phyloP scores from a whole-genome alignment of 768 basidiomycete species.

The Suillus lakei region DNA sequence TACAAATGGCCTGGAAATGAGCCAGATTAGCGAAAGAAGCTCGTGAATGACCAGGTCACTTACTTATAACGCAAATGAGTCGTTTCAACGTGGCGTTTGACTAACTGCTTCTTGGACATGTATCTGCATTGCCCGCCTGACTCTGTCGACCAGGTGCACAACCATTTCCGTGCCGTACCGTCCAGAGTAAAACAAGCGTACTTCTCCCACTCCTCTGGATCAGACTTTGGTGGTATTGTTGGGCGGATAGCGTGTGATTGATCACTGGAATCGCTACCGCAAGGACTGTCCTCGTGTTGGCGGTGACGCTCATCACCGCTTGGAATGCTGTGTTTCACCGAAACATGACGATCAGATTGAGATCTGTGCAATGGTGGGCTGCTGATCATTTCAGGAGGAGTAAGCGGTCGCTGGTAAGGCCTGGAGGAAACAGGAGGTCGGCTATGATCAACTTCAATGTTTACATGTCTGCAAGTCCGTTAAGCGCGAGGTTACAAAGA shows the following conservation, averaged over 20 bases:
- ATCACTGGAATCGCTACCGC: conserved; percentile 37
- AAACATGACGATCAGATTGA: conserved; percentile 15
- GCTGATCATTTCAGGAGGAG: conserved; percentile 11
- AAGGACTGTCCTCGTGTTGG: conserved; percentile 33
- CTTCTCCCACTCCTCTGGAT: conserved; percentile 37
- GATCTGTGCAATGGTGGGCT: conserved; percentile 8
- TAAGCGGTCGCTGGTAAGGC: conserved; percentile 17
- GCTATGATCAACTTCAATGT: conserved; percentile 24
- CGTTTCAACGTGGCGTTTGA: conserved; percentile 70
- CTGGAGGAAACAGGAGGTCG: conserved; percentile 15
- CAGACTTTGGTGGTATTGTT: conserved; percentile 28
- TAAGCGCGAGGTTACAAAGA: conserved; percentile 15
- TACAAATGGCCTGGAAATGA: conserved; percentile 47
- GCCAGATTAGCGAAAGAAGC: conserved; percentile 14
- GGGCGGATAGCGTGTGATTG: conserved; percentile 21
- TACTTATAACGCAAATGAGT: conserved; percentile 66
- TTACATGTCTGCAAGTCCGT: conserved; percentile 23
- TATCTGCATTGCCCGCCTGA: conserved; percentile 46
- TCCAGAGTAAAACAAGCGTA: conserved; percentile 40
- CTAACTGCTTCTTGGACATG: conserved; percentile 61
- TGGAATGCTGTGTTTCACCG: not conserved
- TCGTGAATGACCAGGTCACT: conserved; percentile 23
- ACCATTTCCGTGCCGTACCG: conserved; percentile 42
- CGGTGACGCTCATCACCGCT: not conserved
- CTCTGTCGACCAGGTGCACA: conserved; percentile 46